Conservation (phyloP, 495 filamentous ascomycete genomes). For the Penicillium riverlandense region DNA sequence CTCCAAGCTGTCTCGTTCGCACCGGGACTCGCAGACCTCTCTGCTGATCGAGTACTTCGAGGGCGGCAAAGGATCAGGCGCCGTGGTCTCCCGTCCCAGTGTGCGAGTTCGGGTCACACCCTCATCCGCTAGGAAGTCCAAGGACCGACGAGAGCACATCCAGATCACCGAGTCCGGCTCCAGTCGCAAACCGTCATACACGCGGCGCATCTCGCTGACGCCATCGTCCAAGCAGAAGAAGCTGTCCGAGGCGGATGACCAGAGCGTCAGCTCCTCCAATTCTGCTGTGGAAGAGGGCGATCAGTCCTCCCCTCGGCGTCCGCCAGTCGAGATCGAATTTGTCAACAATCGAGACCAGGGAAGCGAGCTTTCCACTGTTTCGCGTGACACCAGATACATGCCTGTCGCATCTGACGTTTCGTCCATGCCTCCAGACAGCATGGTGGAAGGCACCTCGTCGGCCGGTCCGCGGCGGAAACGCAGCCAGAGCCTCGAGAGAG, state of each 20-base stretch:
- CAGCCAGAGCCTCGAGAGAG: conserved; percentile 51
- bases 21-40: conserved; percentile 74
- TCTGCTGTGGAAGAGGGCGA: conserved; percentile 74
- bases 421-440: conserved; percentile 82
- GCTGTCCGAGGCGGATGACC: conserved; percentile 43
- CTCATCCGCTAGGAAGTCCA: conserved; percentile 51
- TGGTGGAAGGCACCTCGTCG: conserved; percentile 61
- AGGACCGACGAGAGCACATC: conserved; percentile 60
- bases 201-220: conserved; percentile 54
- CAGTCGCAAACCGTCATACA: conserved; percentile 57
- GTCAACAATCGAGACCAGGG: conserved; percentile 42
- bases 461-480: conserved; percentile 43
- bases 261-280: conserved; percentile 55
- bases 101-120: conserved; percentile 94
- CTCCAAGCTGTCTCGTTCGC: conserved; percentile 37
- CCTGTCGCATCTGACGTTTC: conserved; percentile 74
- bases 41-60: conserved; percentile 98
- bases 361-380: conserved; percentile 53
- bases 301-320: conserved; percentile 48
- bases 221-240: conserved; percentile 46
- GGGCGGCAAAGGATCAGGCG: conserved; percentile 62
- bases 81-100: conserved; percentile 65
- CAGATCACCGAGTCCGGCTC: conserved; percentile 73
- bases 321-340: conserved; percentile 81
- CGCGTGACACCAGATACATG: conserved; percentile 54